phyloP scores from a whole-genome alignment of 2,329 filamentous ascomycete species.

The Hymenoscyphus infarciens region DNA sequence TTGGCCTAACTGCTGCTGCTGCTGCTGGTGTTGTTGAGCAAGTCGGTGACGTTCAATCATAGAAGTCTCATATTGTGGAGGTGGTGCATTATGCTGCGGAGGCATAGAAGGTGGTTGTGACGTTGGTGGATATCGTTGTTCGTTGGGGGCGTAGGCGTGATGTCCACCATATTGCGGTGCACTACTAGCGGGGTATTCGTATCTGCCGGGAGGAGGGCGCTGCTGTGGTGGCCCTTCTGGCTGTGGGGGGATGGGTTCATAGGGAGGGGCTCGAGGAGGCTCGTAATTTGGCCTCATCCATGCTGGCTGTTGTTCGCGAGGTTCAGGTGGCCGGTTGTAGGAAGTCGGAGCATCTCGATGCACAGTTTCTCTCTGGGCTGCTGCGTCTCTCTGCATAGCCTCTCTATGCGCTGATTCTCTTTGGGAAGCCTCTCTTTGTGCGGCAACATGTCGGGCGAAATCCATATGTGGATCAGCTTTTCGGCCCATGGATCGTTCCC shows the following conservation, averaged over 20 bases:
- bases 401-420: neutral
- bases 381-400: neutral
- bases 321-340: slow-evolving; percentile 30
- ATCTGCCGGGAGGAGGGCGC: slow-evolving; percentile 20
- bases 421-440: slow-evolving; percentile 23
- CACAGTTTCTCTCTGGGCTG: neutral
- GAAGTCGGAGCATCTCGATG: slow-evolving; percentile 25
- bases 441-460: slow-evolving; percentile 27
- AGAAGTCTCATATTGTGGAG: slow-evolving; percentile 34
- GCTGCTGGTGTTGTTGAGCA: slow-evolving; percentile 36
- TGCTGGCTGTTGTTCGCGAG: slow-evolving; percentile 25
- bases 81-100: slow-evolving; percentile 33
- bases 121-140: slow-evolving; percentile 35
- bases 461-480: slow-evolving; percentile 29
- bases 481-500: slow-evolving; percentile 17
- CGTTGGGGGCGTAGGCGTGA: slow-evolving; percentile 28
- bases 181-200: slow-evolving; percentile 29
- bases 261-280: slow-evolving; percentile 18
- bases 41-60: slow-evolving; percentile 33
- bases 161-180: slow-evolving; percentile 28
- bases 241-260: slow-evolving; percentile 18
- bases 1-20: slow-evolving; percentile 38
- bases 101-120: slow-evolving; percentile 35
- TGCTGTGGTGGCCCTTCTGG: slow-evolving; percentile 17
- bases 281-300: slow-evolving; percentile 33